Evolutionary conservation across 2,329 filamentous ascomycete genomes (phyloP).

Genomic region (Pyrenochaeta sp.): DNA sequence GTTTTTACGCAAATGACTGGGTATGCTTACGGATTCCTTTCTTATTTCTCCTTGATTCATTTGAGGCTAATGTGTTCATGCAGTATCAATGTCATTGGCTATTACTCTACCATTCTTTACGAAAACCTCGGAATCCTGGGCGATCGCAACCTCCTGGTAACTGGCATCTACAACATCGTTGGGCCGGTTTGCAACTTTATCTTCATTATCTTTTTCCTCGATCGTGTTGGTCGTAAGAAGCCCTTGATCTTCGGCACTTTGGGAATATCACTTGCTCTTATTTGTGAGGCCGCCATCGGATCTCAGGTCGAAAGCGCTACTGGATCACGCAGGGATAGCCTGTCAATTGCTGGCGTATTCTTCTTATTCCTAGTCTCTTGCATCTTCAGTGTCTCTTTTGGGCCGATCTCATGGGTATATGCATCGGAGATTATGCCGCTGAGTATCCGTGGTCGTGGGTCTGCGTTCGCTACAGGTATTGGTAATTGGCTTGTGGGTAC

Average conservation of each 20-base stretch:
- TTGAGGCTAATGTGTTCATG: slow-evolving; percentile 13
- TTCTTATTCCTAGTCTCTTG: slow-evolving; percentile 66
- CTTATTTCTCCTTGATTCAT: neutral
- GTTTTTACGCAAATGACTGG: slow-evolving; percentile 73
- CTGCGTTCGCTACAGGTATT: slow-evolving; percentile 65
- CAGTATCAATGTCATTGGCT: slow-evolving; percentile 65
- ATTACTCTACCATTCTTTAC: slow-evolving; percentile 70
- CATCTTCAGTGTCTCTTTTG: slow-evolving; percentile 47
- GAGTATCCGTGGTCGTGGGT: slow-evolving; percentile 68
- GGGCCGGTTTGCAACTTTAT: slow-evolving; percentile 66
- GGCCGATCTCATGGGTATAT: slow-evolving; percentile 66
- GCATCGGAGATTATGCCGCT: slow-evolving; percentile 71
- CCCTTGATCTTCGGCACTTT: slow-evolving; percentile 64
- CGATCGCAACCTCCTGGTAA: slow-evolving; percentile 62
- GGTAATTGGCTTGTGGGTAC: slow-evolving; percentile 69
- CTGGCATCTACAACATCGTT: slow-evolving; percentile 68
- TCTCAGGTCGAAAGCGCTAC: slow-evolving; percentile 42
- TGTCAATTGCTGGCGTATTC: slow-evolving; percentile 69
- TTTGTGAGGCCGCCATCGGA: slow-evolving; percentile 67
- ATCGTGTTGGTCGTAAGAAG: slow-evolving; percentile 60
- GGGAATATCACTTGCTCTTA: slow-evolving; percentile 64
- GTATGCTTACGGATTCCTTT: slow-evolving; percentile 31
- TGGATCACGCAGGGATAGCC: slow-evolving; percentile 45
- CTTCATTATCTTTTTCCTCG: slow-evolving; percentile 67
- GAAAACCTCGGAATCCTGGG: slow-evolving; percentile 65